Evolutionary conservation across 345 rosid genomes (phyloP), one percentile per base, ranked within the genome.

Genomic region (Pistacia atlantica): DNA sequence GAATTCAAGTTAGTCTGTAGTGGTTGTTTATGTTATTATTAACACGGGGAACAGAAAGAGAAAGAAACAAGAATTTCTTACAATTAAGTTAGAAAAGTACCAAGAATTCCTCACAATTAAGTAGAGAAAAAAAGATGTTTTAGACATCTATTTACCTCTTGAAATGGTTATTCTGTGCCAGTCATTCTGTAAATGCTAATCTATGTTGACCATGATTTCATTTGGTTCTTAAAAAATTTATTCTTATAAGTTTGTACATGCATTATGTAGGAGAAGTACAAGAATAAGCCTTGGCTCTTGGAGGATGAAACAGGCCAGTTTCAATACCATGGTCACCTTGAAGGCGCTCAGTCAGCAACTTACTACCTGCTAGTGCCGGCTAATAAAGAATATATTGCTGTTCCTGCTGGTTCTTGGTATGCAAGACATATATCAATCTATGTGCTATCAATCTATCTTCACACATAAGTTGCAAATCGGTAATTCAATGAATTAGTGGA

Each of bases 381-480:
- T 79, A 93, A 90, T 69, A 93, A 89, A 75, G 97, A 95, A 83
- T 90, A 92, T 82, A 81, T 83, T 35, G 98, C 99, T 38, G 91
- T 93, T 78, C 99, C 99, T 55, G 97, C 97, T 20, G 97, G 98
- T 81, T 93, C 98, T 75, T 96, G 98, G 99, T 96, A 89, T 70
- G 79, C 58, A 20, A 64, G 61, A 33, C 73, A 11, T 74, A 52
- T 57, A 11, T 74, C 52, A 28, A 33, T 63, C 56, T 42, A 42
- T 42, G 46, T 42, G 46, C 46, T 5, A 0, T 42, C 46, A 7
- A 42, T 42, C 46, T 42, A 33, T 35, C 33, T 54, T 18, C 16
- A 33, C n/a, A 11, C 17, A 7, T 37, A 38, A 65, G 28, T 60
- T 71, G 18, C 35, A 57, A 16, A 8, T 56, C 2, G 17, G 42